Conservation (phyloP, 2,329 filamentous ascomycete genomes). For the Lachnellula arida region DNA sequence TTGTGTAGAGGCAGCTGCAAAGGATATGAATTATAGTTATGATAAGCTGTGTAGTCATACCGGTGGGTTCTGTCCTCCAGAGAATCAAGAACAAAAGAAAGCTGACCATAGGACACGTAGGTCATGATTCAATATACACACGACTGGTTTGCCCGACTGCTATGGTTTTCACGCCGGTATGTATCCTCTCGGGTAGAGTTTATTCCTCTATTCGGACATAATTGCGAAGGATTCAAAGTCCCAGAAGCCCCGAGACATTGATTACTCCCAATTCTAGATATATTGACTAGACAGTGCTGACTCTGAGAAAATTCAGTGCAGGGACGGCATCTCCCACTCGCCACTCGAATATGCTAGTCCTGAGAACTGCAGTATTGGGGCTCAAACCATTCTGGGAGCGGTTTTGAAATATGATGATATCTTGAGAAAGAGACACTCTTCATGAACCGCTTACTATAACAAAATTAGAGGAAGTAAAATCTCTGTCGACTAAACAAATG, state of each 20-base stretch:
- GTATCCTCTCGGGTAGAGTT: too few species aligned
- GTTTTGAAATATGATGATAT: slow-evolving; percentile 33
- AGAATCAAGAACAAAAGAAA: not conserved
- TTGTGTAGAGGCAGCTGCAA: slow-evolving; percentile 57
- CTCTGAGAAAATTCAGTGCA: slow-evolving; percentile 32
- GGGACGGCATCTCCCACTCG: slow-evolving; percentile 56
- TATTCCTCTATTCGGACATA: too few species aligned
- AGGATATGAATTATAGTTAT: slow-evolving; percentile 16
- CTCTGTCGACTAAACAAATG: not conserved
- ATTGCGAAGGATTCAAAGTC: too few species aligned
- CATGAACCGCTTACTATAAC: not conserved
- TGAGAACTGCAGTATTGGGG: slow-evolving; percentile 51
- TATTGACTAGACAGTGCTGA: too few species aligned
- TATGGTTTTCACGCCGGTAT: slow-evolving; percentile 58
- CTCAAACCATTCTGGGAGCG: slow-evolving; percentile 40
- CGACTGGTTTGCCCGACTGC: slow-evolving; percentile 53
- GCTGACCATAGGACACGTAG: not conserved
- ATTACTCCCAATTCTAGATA: too few species aligned
- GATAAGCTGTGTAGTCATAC: slow-evolving; percentile 28
- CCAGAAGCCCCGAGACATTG: too few species aligned
- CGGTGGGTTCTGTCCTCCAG: slow-evolving; percentile 20
- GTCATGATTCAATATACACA: slow-evolving; percentile 50
- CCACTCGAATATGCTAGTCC: slow-evolving; percentile 54
- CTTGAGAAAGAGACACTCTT: slow-evolving; percentile 5
- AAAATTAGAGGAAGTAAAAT: not conserved